Percentiles rank a stretch among this genome's conserved stretches.
Conservation (phyloP, 192 early-diverging fungal species). For the Coemansia sp. region DNA sequence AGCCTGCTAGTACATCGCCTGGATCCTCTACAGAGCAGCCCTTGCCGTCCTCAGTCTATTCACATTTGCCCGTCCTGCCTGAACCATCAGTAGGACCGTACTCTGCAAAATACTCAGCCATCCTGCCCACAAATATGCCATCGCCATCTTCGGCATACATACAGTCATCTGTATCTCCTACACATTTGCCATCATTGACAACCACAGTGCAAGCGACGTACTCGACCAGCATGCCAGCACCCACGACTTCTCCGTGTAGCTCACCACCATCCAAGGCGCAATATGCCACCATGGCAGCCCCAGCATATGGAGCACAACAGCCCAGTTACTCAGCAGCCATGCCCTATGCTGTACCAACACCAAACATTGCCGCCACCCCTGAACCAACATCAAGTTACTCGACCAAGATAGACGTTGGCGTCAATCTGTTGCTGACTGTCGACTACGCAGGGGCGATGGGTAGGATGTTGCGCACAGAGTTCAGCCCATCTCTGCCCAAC, state of each 20-base stretch:
- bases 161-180: neutral
- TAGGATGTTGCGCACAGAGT: neutral
- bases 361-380: neutral
- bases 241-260: no score
- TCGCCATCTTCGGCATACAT: neutral
- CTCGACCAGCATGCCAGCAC: no score
- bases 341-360: neutral
- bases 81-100: neutral
- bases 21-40: no score
- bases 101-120: no score
- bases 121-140: no score
- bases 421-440: neutral
- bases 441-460: neutral
- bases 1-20: no score
- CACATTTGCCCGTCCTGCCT: no score
- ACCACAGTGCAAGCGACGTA: no score
- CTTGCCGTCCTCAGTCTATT: neutral
- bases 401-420: neutral
- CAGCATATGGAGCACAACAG: no score
- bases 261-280: no score
- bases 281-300: no score
- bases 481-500: neutral
- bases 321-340: neutral
- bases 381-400: neutral
- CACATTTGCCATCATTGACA: no score